Evolutionary conservation across 1,139 yeast genomes (phyloP), one percentile per base, ranked within the genome.

Genomic region (Saccharomyces uvarum): DNA sequence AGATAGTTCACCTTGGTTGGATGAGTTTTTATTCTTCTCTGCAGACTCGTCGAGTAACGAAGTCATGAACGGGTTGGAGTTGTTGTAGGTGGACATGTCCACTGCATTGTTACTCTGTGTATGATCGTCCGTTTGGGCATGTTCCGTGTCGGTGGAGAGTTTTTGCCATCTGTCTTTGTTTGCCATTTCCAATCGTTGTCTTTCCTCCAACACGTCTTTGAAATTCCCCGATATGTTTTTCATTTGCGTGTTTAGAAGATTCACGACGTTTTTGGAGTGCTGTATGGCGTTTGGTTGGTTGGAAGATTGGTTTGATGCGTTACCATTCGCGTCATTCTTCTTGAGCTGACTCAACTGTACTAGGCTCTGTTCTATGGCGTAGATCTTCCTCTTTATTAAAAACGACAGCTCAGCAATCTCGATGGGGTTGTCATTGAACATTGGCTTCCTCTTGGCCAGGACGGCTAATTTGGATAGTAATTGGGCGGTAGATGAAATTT

Each of bases 321-420:
- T 77, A 51, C 77, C 75, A 63, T 74, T 79, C 59, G 73, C 73
- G 67, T 86, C 89, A 55, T 89, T 74, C 51, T 78, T 81, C 61
- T 85, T 61, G 38, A 59, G 52, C 47, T 63, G 59, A 42, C 64
- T 62, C 49, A 70, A 58, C 16, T 61, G 64, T 44, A 67, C 85
- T 61, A 93, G 77, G 61, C 80, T 82, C 63, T 87, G 86, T 67
- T 90, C 97, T 56, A 95, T 84, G 62, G 84, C 81, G 68, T 91
- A 86, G 48, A 95, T 88, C 68, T 90, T 96, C 69, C 93, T 97
- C 67, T 93, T 95, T 66, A 93, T 90, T 51, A 93, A 87, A 67
- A 86, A 88, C 1, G 99, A 90, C 61, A 95, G 76, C 70, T 93
- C 97, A 19, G 93, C 88, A 58, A 95, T 88, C 68, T 93, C 99